These are phyloP conservation scores for Capronia coronata DNA, from an alignment of 2,329 filamentous ascomycete species.

Conservation along the genomic window DNA sequence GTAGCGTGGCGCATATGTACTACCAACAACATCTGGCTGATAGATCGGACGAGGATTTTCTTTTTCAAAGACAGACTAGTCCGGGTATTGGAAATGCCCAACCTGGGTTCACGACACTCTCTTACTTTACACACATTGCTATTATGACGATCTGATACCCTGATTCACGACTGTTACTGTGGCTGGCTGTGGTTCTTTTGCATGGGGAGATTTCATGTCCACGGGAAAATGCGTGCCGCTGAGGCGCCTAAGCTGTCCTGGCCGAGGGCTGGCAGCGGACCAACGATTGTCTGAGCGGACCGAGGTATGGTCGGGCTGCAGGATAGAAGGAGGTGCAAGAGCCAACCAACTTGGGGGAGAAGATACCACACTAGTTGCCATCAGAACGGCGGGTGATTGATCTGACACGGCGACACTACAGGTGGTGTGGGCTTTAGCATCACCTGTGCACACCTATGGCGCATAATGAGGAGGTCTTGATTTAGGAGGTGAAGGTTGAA, in stretches of 20 bases:
- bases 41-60: constrained; percentile 9
- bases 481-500: not conserved
- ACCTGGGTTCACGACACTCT: constrained; percentile 20
- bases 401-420: not conserved
- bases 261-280: not conserved
- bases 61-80: constrained; percentile 7
- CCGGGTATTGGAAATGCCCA: constrained; percentile 1
- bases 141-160: constrained; percentile 23
- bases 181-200: constrained; percentile 9
- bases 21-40: constrained; percentile 15
- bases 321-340: not conserved
- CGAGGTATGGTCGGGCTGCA: no score
- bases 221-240: no score
- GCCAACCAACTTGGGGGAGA: not conserved
- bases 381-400: not conserved
- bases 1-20: constrained; percentile 12
- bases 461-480: not conserved
- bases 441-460: constrained; percentile 2
- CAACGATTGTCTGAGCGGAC: not conserved
- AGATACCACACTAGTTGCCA: not conserved
- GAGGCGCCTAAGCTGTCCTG: not conserved
- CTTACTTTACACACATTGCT: constrained; percentile 12
- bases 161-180: constrained; percentile 15
- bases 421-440: not conserved
- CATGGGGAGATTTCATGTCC: constrained; percentile 2